These are phyloP conservation scores for Afroboletus lepidellus DNA, from an alignment of 1,284 basidiomycete species.

Conservation along the genomic window DNA sequence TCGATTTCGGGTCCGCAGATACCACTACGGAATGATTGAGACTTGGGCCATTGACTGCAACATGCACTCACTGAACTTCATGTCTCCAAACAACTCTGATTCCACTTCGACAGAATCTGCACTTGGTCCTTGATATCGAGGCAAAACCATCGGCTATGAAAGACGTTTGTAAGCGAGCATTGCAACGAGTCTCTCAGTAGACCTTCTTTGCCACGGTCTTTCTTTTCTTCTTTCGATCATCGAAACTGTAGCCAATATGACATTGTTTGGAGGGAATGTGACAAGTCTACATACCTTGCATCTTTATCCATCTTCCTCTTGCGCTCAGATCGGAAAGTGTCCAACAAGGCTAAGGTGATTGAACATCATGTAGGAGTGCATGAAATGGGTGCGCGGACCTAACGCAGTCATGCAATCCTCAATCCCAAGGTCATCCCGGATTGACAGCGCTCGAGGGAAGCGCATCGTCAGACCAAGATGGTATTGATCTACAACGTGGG, in stretches of 20 bases:
- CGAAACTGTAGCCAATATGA: constrained; percentile 38
- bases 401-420: constrained; percentile 70
- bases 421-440: constrained; percentile 70
- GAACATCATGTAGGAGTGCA: background rate
- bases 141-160: constrained; percentile 56
- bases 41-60: background rate
- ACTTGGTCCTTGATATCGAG: constrained; percentile 63
- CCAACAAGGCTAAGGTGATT: constrained; percentile 44
- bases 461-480: constrained; percentile 78
- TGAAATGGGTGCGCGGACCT: constrained; percentile 39
- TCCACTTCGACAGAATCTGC: constrained; percentile 58
- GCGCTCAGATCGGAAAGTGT: constrained; percentile 56
- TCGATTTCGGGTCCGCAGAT: constrained; percentile 72
- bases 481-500: constrained; percentile 55
- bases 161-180: background rate
- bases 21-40: constrained; percentile 53
- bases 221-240: constrained; percentile 58
- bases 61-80: constrained; percentile 70
- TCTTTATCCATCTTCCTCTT: constrained; percentile 72
- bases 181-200: background rate
- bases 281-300: constrained; percentile 39
- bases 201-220: constrained; percentile 60
- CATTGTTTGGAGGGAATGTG: constrained; percentile 1
- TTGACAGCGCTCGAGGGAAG: constrained; percentile 81
- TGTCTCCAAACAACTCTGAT: constrained; percentile 66